These are phyloP conservation scores for Alternaria panax DNA, from an alignment of 2,329 filamentous ascomycete genomes.

Conservation along the genomic window DNA sequence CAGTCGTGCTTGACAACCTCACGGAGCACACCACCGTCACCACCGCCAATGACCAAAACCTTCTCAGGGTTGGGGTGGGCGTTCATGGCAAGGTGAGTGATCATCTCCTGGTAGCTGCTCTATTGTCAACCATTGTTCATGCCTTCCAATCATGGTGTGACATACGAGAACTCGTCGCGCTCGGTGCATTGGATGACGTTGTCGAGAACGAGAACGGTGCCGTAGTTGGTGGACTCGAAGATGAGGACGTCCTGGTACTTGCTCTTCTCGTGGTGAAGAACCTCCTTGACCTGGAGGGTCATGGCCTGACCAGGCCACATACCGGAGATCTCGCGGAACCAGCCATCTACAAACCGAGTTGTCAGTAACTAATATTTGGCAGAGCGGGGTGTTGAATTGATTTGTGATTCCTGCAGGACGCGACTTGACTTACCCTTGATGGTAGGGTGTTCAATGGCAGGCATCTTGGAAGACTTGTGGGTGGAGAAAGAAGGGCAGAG, in stretches of 20 bases:
- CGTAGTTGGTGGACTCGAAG: conserved; percentile 97
- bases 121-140: conserved; percentile 22
- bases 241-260: conserved; percentile 99
- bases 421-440: conserved; percentile 68
- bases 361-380: background rate
- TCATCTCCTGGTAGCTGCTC: conserved; percentile 94
- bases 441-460: conserved; percentile 74
- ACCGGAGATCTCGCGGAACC: conserved; percentile 98
- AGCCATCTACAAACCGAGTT: conserved; percentile 77
- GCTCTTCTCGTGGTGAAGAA: conserved; percentile 99
- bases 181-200: conserved; percentile 99
- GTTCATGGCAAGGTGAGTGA: conserved; percentile 97
- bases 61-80: conserved; percentile 98
- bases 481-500: conserved; percentile 6
- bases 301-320: conserved; percentile 99
- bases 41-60: conserved; percentile 96
- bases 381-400: background rate
- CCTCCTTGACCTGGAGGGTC: conserved; percentile 88
- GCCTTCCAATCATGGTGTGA: conserved; percentile 12
- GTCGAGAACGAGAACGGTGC: conserved; percentile 94
- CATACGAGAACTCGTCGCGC: conserved; percentile 92
- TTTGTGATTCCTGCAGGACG: background rate
- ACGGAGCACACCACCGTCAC: conserved; percentile 95
- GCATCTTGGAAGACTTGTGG: conserved; percentile 60
- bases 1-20: conserved; percentile 99